Evolutionary conservation across 2,329 filamentous ascomycete genomes (phyloP).

Genomic region (Neoscytalidium dimidiatum): DNA sequence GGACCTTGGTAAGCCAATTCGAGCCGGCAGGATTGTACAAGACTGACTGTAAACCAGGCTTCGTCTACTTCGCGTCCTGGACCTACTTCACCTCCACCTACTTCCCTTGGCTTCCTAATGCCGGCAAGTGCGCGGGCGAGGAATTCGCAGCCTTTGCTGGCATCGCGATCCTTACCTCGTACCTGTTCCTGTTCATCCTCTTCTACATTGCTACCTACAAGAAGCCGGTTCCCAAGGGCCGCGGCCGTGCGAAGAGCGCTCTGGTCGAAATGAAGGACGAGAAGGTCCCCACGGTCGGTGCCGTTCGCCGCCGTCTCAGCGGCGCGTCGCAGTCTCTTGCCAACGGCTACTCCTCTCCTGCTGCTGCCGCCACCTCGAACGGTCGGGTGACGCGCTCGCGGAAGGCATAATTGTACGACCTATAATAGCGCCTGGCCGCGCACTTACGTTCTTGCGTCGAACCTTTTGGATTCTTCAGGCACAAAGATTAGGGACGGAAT

Average conservation of each 20-base stretch:
- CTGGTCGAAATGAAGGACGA: conserved; percentile 81
- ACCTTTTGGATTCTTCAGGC: conserved; percentile 16
- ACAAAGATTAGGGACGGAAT: conserved; percentile 14
- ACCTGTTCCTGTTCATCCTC: conserved; percentile 96
- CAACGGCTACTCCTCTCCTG: conserved; percentile 35
- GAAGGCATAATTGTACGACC: conserved; percentile 60
- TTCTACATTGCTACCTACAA: conserved; percentile 98
- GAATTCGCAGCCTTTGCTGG: conserved; percentile 94
- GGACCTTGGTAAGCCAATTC: conserved; percentile 73
- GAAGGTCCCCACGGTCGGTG: conserved; percentile 59
- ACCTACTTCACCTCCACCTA: conserved; percentile 95
- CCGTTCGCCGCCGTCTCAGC: conserved; percentile 55
- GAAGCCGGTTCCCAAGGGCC: conserved; percentile 73
- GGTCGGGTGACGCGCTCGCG: conserved; percentile 66
- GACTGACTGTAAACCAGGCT: conserved; percentile 57
- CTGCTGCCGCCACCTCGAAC: conserved; percentile 54
- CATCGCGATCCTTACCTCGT: conserved; percentile 89
- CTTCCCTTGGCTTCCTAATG: conserved; percentile 81
- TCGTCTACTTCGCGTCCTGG: conserved; percentile 99
- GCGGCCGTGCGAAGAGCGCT: conserved; percentile 79
- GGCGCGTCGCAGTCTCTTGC: conserved; percentile 37
- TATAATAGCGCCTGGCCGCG: conserved; percentile 9
- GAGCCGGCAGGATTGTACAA: too few relatives aligned
- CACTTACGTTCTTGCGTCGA: conserved; percentile 10
- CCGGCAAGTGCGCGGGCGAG: conserved; percentile 87